Conservation (phyloP, 257 asterid genomes). For the Thymus quinquecostatus region DNA sequence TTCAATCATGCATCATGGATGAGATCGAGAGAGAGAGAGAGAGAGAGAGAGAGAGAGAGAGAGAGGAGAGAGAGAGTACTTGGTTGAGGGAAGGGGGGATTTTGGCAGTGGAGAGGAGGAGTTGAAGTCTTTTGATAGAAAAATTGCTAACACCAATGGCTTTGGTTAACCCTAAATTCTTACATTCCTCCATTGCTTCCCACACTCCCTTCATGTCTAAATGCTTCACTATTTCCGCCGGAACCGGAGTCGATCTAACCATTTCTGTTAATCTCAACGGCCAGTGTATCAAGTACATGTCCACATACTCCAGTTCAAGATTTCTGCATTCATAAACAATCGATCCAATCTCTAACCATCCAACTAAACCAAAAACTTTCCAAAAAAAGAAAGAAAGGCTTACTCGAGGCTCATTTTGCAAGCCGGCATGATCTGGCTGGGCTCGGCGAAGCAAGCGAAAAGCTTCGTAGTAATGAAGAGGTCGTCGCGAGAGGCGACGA, state of each 20-base stretch:
- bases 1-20: not conserved
- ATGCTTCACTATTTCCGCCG: conserved; percentile 35
- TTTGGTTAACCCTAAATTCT: conserved; percentile 56
- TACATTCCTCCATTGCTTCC: conserved; percentile 75
- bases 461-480: conserved; percentile 72
- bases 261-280: conserved; percentile 52
- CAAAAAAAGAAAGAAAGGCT: conserved; percentile 7
- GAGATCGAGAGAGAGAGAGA: not conserved
- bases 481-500: conserved; percentile 52
- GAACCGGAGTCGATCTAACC: conserved; percentile 30
- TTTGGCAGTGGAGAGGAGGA: conserved; percentile 46
- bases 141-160: conserved; percentile 79
- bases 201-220: conserved; percentile 60
- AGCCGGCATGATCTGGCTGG: conserved; percentile 53
- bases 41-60: not conserved
- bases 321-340: conserved; percentile 34
- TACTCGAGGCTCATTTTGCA: conserved; percentile 59
- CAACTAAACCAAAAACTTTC: no score
- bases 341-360: no score
- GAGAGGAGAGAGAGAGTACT: conserved; percentile 22
- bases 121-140: conserved; percentile 43
- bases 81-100: conserved; percentile 69
- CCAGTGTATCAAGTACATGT: conserved; percentile 59
- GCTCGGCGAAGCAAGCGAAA: conserved; percentile 55
- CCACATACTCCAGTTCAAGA: conserved; percentile 60